Percentiles rank a stretch among this genome's conserved stretches.
phyloP scores from a whole-genome alignment of 2,329 filamentous ascomycete genomes.

The Apiospora aurea region DNA sequence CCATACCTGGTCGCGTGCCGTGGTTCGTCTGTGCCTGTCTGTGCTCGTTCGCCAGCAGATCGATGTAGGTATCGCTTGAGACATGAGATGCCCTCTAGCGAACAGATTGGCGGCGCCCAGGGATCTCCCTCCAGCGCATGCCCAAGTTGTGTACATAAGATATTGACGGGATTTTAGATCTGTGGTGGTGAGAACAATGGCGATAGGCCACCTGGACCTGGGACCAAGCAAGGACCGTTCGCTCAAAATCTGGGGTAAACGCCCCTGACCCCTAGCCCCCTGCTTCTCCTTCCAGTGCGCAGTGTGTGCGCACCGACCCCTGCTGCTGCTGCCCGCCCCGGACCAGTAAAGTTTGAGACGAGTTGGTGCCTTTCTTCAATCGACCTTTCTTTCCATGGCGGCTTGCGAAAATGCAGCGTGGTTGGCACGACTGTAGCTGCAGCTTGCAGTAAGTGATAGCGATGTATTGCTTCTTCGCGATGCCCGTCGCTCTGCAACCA shows the following conservation, averaged over 20 bases:
- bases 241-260: slow-evolving; percentile 15
- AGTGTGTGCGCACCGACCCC: not conserved
- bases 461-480: not conserved
- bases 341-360: slow-evolving; percentile 11
- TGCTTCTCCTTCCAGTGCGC: not conserved
- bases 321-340: not conserved
- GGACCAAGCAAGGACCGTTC: slow-evolving; percentile 17
- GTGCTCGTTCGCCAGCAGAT: not conserved
- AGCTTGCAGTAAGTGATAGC: not conserved
- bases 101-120: not conserved
- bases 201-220: not conserved
- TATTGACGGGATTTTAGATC: slow-evolving; percentile 11
- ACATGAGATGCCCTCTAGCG: not conserved
- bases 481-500: not conserved
- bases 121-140: not conserved
- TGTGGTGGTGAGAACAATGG: not conserved
- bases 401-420: not conserved
- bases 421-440: slow-evolving; percentile 3
- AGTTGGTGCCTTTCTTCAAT: not conserved
- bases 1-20: slow-evolving; percentile 5
- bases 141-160: slow-evolving; percentile 5
- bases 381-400: not conserved
- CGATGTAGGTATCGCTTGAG: not conserved
- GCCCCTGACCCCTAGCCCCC: slow-evolving; percentile 17
- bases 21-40: slow-evolving; percentile 10